Base-by-base conservation (phyloP, 2,329 filamentous ascomycete genomes). In the Pezicula rhizophila region DNA sequence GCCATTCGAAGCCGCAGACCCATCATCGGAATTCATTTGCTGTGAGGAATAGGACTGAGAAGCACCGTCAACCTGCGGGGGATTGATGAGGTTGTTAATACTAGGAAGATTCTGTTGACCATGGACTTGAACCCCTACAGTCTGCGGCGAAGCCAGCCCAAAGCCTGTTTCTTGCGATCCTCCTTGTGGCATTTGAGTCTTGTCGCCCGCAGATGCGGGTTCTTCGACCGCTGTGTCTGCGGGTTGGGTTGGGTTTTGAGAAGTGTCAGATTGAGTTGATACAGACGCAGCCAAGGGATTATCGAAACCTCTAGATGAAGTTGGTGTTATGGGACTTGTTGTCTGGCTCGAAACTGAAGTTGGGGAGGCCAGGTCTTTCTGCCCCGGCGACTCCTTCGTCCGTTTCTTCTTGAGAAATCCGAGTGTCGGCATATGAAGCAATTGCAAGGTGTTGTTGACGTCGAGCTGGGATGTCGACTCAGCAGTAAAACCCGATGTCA, bases 361-460 rank as follows among this genome's bases (percentile, higher is more conserved):
- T 67, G 88, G 83, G 67, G 80, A 77, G 66, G 84, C 80, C 66
- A 77, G 69, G 68, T 83, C 78, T 65, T 74, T 77, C 60, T 83
- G 87, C 67, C 76, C 78, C 64, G 74, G 75, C 64, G 83, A 87
- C 76, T 96, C 90, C 82, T 90, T 95, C 74, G 90, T 95, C 81
- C 90, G 85, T 80, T 95, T 96, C 82, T 96, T 97, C 81, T 96
- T 96, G 68, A 97, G 82, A 68, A 96, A 90, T 71, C 89, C 89
- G 77, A 96, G 81, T 70, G 82, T 88, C 84, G 91, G 93, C 93
- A 99, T 97, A 66, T 59, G 61, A 61, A 61, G 56, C 51, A 57
- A 57, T 57, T 52, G 49, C 42, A 46, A 46, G 51, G 52, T 55
- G 52, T 49, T 57, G 52, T 53, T 43, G 50, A 35, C 23, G 45